Base-by-base conservation (phyloP, 768 basidiomycete species). In the Tylopilus sp. region DNA sequence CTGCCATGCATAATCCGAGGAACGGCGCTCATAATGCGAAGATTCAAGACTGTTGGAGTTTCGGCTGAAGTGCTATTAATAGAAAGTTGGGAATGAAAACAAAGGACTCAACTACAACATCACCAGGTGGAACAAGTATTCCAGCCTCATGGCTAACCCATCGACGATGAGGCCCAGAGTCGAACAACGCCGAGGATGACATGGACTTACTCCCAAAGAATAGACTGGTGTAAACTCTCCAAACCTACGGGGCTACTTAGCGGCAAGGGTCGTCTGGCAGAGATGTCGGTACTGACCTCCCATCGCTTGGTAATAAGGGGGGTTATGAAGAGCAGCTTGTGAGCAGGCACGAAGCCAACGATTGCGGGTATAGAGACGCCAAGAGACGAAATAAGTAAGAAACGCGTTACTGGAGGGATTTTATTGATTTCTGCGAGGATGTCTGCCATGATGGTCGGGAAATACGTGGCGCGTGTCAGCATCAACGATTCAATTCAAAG, bases 321-420 rank as follows among this genome's bases (percentile, higher is more conserved):
- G 47, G 65, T 73, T 4, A 79, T 61, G 64, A 85, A 93, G 0
- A 88, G 13, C 51, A 88, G 40, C 26, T 66, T 71, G 67, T 85
- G 81, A 2, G 71, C 64, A 7, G 77, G 69, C 21, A 90, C 59
- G 3, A 88, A 50, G 12, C 78, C 70, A 57, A 84, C 65, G 54
- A 87, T 63, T 23, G 78, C 71, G 0, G 88, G 78, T 1, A 84
- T 20, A 0, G 89, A 80, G 35, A 90, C 72, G 0, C 69, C 80
- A 3, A 88, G 61, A 2, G 82, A 79, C 2, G 88, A 85, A 20
- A 70, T 72, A 51, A 80, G 75, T 6, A 90, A 65, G 49, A 84
- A 81, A 28, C 91, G 81, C 6, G 91, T 92, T 33, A 94, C 85
- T 30, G 86, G 86, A 0, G 91, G 91, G 1, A 93, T 88, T 72